Percentiles rank a stretch among this genome's conserved stretches.
phyloP scores from a whole-genome alignment of 73 alveolate species.

The Paramecium sonneborni region DNA sequence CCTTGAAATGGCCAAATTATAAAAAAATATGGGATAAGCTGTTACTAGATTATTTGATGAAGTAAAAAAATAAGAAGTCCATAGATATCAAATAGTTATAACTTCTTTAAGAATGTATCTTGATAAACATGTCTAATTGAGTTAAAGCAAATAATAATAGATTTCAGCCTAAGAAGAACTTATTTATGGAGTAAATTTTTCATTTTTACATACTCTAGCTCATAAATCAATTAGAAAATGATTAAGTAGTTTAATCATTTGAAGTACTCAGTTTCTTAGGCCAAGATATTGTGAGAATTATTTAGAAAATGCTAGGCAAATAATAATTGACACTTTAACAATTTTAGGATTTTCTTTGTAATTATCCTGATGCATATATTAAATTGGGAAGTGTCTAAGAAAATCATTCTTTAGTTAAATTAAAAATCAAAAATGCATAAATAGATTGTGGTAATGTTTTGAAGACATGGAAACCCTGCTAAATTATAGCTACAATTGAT shows the following conservation, averaged over 20 bases:
- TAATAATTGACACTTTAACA: neutral
- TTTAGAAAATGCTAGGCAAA: neutral
- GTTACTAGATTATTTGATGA: constrained; percentile 16
- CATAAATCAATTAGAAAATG: neutral
- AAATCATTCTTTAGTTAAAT: neutral
- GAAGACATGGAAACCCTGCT: constrained; percentile 11
- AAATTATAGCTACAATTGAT: constrained; percentile 5
- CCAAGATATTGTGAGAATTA: neutral
- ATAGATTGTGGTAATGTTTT: constrained; percentile 38
- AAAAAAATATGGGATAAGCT: constrained; percentile 8
- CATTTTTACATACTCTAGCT: neutral
- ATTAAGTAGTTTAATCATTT: neutral
- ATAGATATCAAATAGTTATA: neutral
- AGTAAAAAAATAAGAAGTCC: neutral
- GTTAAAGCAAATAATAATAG: neutral
- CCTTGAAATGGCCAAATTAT: neutral
- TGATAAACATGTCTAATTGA: constrained; percentile 33
- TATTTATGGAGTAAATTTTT: constrained; percentile 6
- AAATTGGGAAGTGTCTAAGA: constrained; percentile 3
- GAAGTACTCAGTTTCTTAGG: neutral
- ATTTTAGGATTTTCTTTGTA: neutral
- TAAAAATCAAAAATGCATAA: neutral
- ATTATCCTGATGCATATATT: neutral
- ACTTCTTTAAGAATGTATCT: constrained; percentile 29
- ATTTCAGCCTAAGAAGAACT: constrained; percentile 33